These are phyloP conservation scores for Isoetes engelmannii DNA, from an alignment of 83 land plant genomes.

Conservation along the genomic window DNA sequence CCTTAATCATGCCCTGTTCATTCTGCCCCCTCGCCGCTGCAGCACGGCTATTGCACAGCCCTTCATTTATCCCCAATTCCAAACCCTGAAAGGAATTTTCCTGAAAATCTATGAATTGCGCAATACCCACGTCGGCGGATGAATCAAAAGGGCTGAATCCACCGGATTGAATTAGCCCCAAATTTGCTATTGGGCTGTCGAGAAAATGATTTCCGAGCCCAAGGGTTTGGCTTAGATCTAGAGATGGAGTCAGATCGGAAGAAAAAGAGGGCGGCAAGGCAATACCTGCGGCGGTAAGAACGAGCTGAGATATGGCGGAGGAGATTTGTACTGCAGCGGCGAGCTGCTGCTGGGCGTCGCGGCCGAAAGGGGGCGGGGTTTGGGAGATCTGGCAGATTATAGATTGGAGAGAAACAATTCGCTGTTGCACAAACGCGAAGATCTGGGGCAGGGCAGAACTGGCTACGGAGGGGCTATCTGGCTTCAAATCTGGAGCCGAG, in stretches of 20 bases:
- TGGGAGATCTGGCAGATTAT: too few species aligned
- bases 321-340: constrained; percentile 50
- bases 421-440: too few species aligned
- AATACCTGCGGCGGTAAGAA: constrained; percentile 51
- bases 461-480: too few species aligned
- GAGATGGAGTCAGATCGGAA: background rate
- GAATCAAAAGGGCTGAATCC: background rate
- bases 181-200: constrained; percentile 11
- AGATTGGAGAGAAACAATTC: too few species aligned
- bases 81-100: constrained; percentile 2
- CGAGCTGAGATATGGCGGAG: constrained; percentile 55
- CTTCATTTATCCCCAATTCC: constrained; percentile 13
- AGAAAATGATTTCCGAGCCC: background rate
- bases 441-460: too few species aligned
- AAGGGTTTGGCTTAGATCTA: constrained; percentile 2
- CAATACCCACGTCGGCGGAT: background rate
- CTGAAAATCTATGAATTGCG: background rate
- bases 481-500: too few species aligned
- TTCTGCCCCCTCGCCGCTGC: constrained; percentile 9
- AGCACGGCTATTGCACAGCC: background rate
- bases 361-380: too few species aligned
- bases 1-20: constrained; percentile 33
- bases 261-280: constrained; percentile 35
- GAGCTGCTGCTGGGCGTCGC: constrained; percentile 37
- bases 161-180: background rate